These are phyloP conservation scores for Sabuloglossum arenarium DNA, from an alignment of 495 filamentous ascomycete species.

Conservation along the genomic window DNA sequence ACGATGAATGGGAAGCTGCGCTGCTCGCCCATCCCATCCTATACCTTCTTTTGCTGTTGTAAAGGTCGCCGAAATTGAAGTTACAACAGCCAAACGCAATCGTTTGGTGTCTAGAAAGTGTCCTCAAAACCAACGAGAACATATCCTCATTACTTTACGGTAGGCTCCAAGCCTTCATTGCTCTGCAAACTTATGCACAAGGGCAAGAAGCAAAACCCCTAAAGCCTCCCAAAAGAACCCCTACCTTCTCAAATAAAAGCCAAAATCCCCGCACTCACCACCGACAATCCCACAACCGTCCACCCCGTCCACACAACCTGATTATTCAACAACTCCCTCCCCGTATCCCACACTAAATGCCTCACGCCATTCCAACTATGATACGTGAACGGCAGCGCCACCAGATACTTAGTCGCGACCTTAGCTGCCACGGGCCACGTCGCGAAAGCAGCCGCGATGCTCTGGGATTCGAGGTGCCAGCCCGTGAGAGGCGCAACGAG, in stretches of 20 bases:
- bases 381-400: conserved; percentile 72
- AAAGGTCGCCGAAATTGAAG: no score
- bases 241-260: conserved; percentile 31
- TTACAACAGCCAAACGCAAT: no score
- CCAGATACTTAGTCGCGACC: conserved; percentile 44
- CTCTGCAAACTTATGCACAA: background rate
- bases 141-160: no score
- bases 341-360: conserved; percentile 75
- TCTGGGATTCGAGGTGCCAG: conserved; percentile 65
- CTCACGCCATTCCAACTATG: conserved; percentile 75
- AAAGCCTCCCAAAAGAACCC: background rate
- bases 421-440: conserved; percentile 48
- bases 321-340: conserved; percentile 42
- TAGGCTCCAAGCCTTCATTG: no score
- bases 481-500: conserved; percentile 61
- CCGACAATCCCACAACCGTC: conserved; percentile 45
- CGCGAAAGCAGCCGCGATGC: conserved; percentile 57
- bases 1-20: no score
- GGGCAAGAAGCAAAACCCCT: background rate
- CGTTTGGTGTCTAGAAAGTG: no score
- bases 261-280: conserved; percentile 38
- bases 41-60: no score
- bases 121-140: no score
- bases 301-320: conserved; percentile 57
- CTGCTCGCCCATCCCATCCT: no score